Conservation (phyloP, 495 filamentous ascomycete genomes). For the Podospora fimiseda region DNA sequence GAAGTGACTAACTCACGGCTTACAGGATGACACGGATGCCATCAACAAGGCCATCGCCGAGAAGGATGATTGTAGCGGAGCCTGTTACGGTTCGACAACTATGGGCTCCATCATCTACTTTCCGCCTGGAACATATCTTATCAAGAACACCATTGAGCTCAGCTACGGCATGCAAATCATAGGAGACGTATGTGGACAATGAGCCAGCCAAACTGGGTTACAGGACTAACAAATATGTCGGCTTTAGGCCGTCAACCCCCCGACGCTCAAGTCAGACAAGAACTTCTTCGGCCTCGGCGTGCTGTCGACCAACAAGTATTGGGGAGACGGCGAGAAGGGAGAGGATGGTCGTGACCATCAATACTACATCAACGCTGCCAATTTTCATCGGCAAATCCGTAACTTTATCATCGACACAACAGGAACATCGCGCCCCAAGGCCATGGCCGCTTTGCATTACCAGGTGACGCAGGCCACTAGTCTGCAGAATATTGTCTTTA, state of each 20-base stretch:
- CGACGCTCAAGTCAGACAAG: slow-evolving; percentile 60
- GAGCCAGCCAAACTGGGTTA: too few relatives aligned
- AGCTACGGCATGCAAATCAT: slow-evolving; percentile 71
- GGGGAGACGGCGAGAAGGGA: slow-evolving; percentile 28
- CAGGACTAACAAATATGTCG: too few relatives aligned
- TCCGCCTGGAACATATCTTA: slow-evolving; percentile 65
- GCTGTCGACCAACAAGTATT: slow-evolving; percentile 76
- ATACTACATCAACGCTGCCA: slow-evolving; percentile 15
- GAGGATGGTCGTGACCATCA: slow-evolving; percentile 14
- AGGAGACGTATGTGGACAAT: slow-evolving; percentile 63
- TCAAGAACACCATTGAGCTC: slow-evolving; percentile 56
- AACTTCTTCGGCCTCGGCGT: slow-evolving; percentile 72
- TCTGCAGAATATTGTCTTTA: slow-evolving; percentile 72
- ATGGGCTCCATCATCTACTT: slow-evolving; percentile 71
- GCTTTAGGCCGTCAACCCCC: slow-evolving; percentile 48
- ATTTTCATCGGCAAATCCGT: slow-evolving; percentile 90
- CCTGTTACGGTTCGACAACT: slow-evolving; percentile 69
- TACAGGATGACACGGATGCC: slow-evolving; percentile 64
- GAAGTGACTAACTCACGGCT: too few relatives aligned
- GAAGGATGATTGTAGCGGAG: slow-evolving; percentile 63
- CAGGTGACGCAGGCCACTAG: slow-evolving; percentile 90
- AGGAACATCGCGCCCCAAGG: slow-evolving; percentile 30
- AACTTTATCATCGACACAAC: slow-evolving; percentile 86
- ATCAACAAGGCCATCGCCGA: slow-evolving; percentile 72
- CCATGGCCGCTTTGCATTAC: slow-evolving; percentile 75